These are phyloP conservation scores for Neoarthrinium moseri DNA, from an alignment of 2,329 filamentous ascomycete genomes.

Conservation along the genomic window DNA sequence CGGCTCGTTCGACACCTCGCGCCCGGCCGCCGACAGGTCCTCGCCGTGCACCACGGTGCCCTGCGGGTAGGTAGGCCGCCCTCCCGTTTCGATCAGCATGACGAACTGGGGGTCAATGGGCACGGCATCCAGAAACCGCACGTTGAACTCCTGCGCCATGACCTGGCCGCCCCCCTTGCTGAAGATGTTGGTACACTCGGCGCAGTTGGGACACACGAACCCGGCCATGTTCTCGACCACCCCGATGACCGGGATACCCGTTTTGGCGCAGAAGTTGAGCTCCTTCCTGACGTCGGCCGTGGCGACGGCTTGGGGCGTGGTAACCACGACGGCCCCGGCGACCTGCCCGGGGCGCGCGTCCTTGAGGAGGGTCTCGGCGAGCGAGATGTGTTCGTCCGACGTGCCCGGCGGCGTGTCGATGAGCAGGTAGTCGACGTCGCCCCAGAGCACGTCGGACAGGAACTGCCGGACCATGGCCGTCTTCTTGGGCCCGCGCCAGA, in stretches of 20 bases:
- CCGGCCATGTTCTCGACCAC: constrained; percentile 98
- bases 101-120: constrained; percentile 95
- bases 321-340: constrained; percentile 88
- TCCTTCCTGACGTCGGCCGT: constrained; percentile 94
- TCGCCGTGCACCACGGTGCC: constrained; percentile 63
- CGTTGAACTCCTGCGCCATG: constrained; percentile 84
- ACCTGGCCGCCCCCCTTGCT: constrained; percentile 84
- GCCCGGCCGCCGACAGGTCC: constrained; percentile 42
- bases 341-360: constrained; percentile 66
- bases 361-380: constrained; percentile 79
- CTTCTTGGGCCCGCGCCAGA: constrained; percentile 98
- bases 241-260: constrained; percentile 74
- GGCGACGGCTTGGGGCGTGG: constrained; percentile 90
- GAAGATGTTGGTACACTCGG: constrained; percentile 91
- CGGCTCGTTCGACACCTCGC: constrained; percentile 20
- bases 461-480: constrained; percentile 99
- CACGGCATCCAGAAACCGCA: constrained; percentile 81
- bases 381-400: constrained; percentile 93
- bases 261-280: constrained; percentile 89
- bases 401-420: constrained; percentile 97
- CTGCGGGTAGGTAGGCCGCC: constrained; percentile 63
- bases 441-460: constrained; percentile 87
- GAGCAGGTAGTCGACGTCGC: constrained; percentile 82
- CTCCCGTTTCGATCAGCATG: constrained; percentile 75
- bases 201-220: constrained; percentile 77